Evolutionary conservation across 805 yeast species (phyloP), one percentile per base, ranked within the genome.

Genomic region (Wickerhamiella occidentalis): DNA sequence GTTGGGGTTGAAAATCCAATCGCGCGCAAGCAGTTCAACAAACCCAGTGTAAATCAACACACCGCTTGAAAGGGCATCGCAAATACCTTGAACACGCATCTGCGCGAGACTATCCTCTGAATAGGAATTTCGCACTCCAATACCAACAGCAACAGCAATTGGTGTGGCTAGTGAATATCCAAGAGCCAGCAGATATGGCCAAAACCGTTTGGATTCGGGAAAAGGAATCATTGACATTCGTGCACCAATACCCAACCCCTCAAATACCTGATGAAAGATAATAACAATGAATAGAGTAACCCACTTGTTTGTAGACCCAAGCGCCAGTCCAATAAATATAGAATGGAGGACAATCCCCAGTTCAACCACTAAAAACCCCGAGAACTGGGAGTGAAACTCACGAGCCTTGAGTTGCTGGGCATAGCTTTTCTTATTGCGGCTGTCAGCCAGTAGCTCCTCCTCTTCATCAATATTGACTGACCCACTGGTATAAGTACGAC

Each of bases 241-340:
- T 9, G 87, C 72, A 28, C 90, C 88, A 55, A 82, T 71, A 57
- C 90, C 90, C 48, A 82, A 71, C 55, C 90, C 90, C 68, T 82
- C 90, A 59, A 82, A 83, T 60, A 78, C 70, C 64, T 82, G 90
- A 64, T 82, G 90, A 71, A 82, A 82, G 6, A 79, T 76, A 36
- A 77, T 54, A 7, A 82, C 90, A 46, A 78, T 68, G 58, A 79
- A 82, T 42, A 82, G 68, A 3, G 83, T 72, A 40, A 65, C 69
- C 61, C 80, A 82, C 58, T 80, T 79, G 43, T 80, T 83, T 7
- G 80, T 62, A 19, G 78, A 75, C 6, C 84, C 84, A 52, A 82
- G 66, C 3, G 82, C 72, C 54, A 82, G 68, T 37, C 90, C 90
- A 54, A 82, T 74, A 65, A 82, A 77, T 2, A 82, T 80, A 2